A percentile compares a stretch with the other conserved stretches of the same genome.
Conservation (phyloP, 306 rosid genomes). For the Rosa chinensis region DNA sequence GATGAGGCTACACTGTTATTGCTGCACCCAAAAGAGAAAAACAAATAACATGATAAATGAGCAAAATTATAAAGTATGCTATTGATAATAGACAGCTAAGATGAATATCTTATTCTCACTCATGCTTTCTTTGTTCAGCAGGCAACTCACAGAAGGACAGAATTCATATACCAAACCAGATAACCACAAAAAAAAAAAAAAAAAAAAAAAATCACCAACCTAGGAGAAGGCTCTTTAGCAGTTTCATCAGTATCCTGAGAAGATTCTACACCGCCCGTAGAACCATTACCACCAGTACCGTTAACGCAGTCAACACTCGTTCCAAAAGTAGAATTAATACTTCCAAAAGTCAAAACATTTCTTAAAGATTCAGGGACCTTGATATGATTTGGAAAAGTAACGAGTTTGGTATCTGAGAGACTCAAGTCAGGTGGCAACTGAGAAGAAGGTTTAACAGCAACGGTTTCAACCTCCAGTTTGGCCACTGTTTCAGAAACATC, state of each 20-base stretch:
- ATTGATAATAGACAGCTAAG: neutral
- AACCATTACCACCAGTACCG: slow-evolving; percentile 31
- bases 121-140: neutral
- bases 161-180: neutral
- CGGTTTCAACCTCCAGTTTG: slow-evolving; percentile 41
- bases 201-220: slow-evolving; percentile 46
- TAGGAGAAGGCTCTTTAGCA: slow-evolving; percentile 39
- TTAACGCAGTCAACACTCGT: slow-evolving; percentile 33
- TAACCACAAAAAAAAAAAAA: neutral
- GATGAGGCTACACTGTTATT: slow-evolving; percentile 32
- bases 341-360: slow-evolving; percentile 79
- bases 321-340: slow-evolving; percentile 47
- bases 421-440: slow-evolving; percentile 39
- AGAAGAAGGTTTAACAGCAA: slow-evolving; percentile 35
- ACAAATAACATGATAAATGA: neutral
- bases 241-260: slow-evolving; percentile 39
- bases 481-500: slow-evolving; percentile 47
- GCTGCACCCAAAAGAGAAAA: slow-evolving; percentile 39
- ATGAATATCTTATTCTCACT: neutral
- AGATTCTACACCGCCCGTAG: slow-evolving; percentile 36
- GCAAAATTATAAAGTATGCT: neutral
- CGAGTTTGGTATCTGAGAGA: slow-evolving; percentile 41
- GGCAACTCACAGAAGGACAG: neutral
- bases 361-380: slow-evolving; percentile 68
- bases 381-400: slow-evolving; percentile 77